A percentile compares a stretch with the other conserved stretches of the same genome.
These are phyloP conservation scores for Hypoxylon rubiginosum DNA, from an alignment of 2,329 filamentous ascomycete species.

Conservation along the genomic window DNA sequence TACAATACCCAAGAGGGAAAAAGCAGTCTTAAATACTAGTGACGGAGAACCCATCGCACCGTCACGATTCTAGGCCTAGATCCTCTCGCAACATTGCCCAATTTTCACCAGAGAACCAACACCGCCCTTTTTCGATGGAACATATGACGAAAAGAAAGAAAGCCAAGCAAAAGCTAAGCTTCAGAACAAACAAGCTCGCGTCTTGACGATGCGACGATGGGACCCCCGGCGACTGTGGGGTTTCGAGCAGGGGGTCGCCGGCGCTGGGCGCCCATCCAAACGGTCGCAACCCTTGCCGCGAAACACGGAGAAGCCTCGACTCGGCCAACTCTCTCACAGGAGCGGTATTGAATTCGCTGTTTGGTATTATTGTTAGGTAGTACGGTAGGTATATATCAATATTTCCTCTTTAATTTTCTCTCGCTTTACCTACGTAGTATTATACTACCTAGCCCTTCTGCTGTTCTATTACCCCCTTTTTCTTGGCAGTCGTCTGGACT, in stretches of 20 bases:
- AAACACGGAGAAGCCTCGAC: slow-evolving; percentile 33
- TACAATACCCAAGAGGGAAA: no score
- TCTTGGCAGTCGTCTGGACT: not conserved
- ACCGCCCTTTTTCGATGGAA: slow-evolving; percentile 3
- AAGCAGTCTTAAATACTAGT: not conserved
- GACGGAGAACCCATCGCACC: not conserved
- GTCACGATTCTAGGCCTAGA: not conserved
- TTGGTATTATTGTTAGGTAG: not conserved
- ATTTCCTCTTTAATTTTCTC: no score
- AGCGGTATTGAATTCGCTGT: slow-evolving; percentile 13
- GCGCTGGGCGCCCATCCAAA: slow-evolving; percentile 4
- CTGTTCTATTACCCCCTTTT: not conserved
- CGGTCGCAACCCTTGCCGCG: slow-evolving; percentile 27
- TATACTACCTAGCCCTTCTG: not conserved
- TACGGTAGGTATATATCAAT: no score
- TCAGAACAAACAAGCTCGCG: slow-evolving; percentile 29
- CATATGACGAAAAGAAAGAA: not conserved
- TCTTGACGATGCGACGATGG: slow-evolving; percentile 25
- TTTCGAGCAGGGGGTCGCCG: slow-evolving; percentile 19
- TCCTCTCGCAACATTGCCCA: not conserved
- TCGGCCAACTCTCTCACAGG: slow-evolving; percentile 21
- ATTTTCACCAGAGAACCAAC: not conserved
- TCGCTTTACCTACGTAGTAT: no score
- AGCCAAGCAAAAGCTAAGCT: slow-evolving; percentile 37
- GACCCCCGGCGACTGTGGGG: slow-evolving; percentile 30